Evolutionary conservation across 1,284 basidiomycete genomes (phyloP).

Genomic region (Fomitopsis betulina): DNA sequence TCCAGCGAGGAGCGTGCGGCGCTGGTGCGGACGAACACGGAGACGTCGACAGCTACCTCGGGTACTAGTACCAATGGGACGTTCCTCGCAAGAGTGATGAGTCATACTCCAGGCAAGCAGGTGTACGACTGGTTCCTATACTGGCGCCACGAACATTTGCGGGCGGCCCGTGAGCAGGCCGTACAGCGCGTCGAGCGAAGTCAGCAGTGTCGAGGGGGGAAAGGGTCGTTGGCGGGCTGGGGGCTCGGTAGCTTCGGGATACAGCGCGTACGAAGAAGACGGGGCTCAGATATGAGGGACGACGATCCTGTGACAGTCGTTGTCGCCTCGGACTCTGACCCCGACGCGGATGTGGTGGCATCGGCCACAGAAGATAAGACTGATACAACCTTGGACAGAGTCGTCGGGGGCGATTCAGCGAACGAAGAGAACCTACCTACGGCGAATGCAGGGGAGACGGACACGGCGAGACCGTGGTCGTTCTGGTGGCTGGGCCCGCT

Average conservation of each 20-base stretch:
- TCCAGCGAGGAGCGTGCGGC: background rate
- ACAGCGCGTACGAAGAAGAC: background rate
- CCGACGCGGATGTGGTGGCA: constrained; percentile 23
- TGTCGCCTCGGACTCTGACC: constrained; percentile 1
- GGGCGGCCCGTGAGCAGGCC: constrained; percentile 63
- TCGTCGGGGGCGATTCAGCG: constrained; percentile 9
- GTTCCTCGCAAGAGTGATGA: constrained; percentile 5
- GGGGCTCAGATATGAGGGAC: constrained; percentile 23
- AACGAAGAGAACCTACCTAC: background rate
- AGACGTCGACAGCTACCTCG: constrained; percentile 2
- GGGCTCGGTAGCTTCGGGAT: constrained; percentile 36
- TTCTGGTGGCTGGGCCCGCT: constrained; percentile 80
- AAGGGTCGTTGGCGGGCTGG: constrained; percentile 43
- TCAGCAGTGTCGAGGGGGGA: constrained; percentile 27
- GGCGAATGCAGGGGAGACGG: background rate
- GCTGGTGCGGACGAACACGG: background rate
- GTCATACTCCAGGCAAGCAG: constrained; percentile 20
- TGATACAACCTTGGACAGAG: constrained; percentile 8
- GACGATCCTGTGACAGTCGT: constrained; percentile 24
- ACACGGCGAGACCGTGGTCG: constrained; percentile 31
- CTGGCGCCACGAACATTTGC: constrained; percentile 60
- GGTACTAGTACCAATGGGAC: background rate
- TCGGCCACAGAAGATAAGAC: constrained; percentile 11
- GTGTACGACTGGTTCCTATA: constrained; percentile 51
- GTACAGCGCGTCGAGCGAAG: constrained; percentile 56